phyloP scores from a whole-genome alignment of 768 basidiomycete genomes.

The Suillus fuscotomentosus region DNA sequence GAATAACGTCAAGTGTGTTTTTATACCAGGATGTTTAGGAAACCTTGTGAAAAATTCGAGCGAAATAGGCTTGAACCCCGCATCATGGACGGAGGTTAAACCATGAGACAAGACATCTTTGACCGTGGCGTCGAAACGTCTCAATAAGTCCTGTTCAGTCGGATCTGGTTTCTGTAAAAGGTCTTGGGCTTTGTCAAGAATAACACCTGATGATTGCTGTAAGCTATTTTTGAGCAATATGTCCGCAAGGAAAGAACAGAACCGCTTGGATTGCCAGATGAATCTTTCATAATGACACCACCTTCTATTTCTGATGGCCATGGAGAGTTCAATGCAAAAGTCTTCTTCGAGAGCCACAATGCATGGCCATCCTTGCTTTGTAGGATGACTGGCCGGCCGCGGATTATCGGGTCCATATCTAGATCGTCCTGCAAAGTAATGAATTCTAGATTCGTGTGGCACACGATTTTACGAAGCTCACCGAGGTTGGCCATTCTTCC shows the following conservation, averaged over 20 bases:
- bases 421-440: conserved; percentile 55
- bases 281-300: conserved; percentile 74
- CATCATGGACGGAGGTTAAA: conserved; percentile 86
- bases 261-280: conserved; percentile 70
- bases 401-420: conserved; percentile 66
- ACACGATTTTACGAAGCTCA: conserved; percentile 32
- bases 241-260: conserved; percentile 16
- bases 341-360: conserved; percentile 74
- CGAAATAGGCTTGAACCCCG: conserved; percentile 67
- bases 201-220: conserved; percentile 47
- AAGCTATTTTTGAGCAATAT: background rate
- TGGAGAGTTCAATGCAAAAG: conserved; percentile 55
- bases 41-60: conserved; percentile 74
- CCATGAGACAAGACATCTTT: conserved; percentile 69
- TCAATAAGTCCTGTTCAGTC: conserved; percentile 60
- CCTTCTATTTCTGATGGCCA: conserved; percentile 75
- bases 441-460: background rate
- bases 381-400: conserved; percentile 69
- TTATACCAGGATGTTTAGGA: background rate
- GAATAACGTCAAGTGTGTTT: background rate
- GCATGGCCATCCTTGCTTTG: conserved; percentile 90
- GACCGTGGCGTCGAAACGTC: conserved; percentile 60
- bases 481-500: conserved; percentile 65
- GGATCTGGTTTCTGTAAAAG: conserved; percentile 62
- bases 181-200: conserved; percentile 86